Base-by-base conservation (phyloP, 139 green algal species). In the Picochlorum sp. region DNA sequence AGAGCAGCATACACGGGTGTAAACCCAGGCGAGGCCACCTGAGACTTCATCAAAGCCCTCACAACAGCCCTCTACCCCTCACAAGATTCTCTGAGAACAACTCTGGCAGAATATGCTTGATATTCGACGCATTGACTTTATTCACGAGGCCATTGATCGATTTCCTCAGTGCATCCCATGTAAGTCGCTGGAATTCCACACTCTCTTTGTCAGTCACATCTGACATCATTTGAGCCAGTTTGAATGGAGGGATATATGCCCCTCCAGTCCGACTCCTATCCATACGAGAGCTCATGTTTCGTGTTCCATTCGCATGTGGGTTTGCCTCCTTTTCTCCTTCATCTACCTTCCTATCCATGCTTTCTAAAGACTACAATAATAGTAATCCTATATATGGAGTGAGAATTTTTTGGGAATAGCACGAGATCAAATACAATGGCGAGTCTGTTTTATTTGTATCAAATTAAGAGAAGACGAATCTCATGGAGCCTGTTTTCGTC, bases 61-160 rank as follows among this genome's bases (percentile, higher is more conserved):
- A 93, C 45, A 98, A 86, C 57, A 98, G 69, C 13, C 92, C 92
- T 5, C 83, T 78, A 6, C 91, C 93, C 5, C 93, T 78, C 16
- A 92, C 57, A 59, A 98, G 67, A 76, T 98, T 97, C 83, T 96
- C 89, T 21, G 63, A 38, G 54, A 98, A 96, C 16, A 98, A 70
- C 80, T 98, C 93, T 8, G 86, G 87, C 62, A 98, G 75, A 30
- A 98, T 88, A 60, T 91, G 76, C 71, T 92, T 94, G 64, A 98
- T 85, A 80, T 98, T 98, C 4, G 68, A 60, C 7, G 74, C 65
- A 79, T 96, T 98, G 68, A 92, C 66, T 80, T 98, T 99, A 84
- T 99, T 99, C 66, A 99, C 81, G n/a, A 98, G 81, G 38, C 92
- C 92, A 68, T 99, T 99, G 70, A 99, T 83, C 32, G 62, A 79